Percentiles rank a stretch among this genome's conserved stretches.
Evolutionary conservation across 768 basidiomycete species (phyloP).

Genomic region (Lactarius trivialis): DNA sequence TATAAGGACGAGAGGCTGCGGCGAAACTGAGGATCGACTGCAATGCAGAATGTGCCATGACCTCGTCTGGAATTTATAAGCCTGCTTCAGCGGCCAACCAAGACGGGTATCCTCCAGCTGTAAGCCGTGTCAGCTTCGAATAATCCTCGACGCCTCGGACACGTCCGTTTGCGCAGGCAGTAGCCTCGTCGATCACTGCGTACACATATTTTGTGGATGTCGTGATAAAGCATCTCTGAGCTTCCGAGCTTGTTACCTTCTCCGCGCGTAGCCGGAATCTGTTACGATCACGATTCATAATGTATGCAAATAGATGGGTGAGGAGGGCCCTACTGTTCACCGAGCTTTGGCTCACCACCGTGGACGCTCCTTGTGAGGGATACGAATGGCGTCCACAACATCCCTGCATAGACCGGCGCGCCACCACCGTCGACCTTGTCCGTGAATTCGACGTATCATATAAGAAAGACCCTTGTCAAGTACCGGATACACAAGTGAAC

Average conservation of each 20-base stretch:
- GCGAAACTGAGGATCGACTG: too few species aligned
- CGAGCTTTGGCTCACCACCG: slow-evolving; percentile 33
- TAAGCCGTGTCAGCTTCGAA: slow-evolving; percentile 35
- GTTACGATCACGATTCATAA: background rate
- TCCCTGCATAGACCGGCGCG: slow-evolving; percentile 30
- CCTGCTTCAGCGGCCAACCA: too few species aligned
- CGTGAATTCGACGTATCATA: slow-evolving; percentile 45
- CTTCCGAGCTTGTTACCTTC: slow-evolving; percentile 25
- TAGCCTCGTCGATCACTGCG: slow-evolving; percentile 37
- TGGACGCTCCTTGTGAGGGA: slow-evolving; percentile 32
- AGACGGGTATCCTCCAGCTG: too few species aligned
- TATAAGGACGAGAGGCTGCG: too few species aligned
- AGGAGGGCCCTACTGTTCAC: slow-evolving; percentile 34
- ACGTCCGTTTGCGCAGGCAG: slow-evolving; percentile 37
- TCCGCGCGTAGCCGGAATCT: background rate
- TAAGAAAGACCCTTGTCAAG: slow-evolving; percentile 36
- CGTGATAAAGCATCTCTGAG: slow-evolving; percentile 34
- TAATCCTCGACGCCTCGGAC: slow-evolving; percentile 37
- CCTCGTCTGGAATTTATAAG: too few species aligned
- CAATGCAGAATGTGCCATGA: too few species aligned
- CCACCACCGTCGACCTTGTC: slow-evolving; percentile 32
- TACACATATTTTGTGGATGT: slow-evolving; percentile 32
- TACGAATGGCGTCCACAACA: slow-evolving; percentile 36
- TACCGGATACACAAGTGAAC: slow-evolving; percentile 34
- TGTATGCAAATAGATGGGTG: background rate